A percentile compares a stretch with the other conserved stretches of the same genome.
Evolutionary conservation across 805 yeast species (phyloP).

Genomic region (Scheffersomyces spartinae): DNA sequence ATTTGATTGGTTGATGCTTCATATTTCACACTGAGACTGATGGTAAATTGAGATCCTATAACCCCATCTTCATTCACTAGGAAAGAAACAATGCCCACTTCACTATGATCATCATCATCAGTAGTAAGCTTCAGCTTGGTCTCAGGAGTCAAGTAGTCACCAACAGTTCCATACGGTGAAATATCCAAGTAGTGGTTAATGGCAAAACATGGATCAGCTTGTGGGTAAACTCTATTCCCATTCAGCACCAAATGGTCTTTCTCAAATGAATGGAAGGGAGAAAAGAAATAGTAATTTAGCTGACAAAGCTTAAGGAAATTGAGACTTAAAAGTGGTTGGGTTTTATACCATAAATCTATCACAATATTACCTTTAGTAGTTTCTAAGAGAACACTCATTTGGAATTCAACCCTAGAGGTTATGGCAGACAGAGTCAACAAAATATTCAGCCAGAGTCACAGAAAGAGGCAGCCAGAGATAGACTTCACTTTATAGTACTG

Average conservation of each 20-base stretch:
- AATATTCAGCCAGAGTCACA: too few relatives aligned
- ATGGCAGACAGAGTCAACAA: too few relatives aligned
- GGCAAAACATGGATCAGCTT: slow-evolving; percentile 5
- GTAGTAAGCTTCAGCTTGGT: not conserved
- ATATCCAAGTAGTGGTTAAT: slow-evolving; percentile 4
- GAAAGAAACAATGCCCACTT: slow-evolving; percentile 8
- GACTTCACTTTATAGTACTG: too few relatives aligned
- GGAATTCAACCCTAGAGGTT: too few relatives aligned
- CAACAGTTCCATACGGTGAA: slow-evolving; percentile 1
- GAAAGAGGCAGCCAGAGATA: too few relatives aligned
- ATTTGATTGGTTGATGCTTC: not conserved
- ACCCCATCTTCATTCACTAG: slow-evolving; percentile 2
- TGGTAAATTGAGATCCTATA: slow-evolving; percentile 5
- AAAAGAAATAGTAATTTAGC: slow-evolving; percentile 37
- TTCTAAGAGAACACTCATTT: slow-evolving; percentile 30
- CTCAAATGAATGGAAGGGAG: slow-evolving; percentile 36
- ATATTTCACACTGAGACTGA: not conserved
- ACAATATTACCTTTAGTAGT: slow-evolving; percentile 35
- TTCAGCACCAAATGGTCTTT: slow-evolving; percentile 26
- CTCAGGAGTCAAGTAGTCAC: not conserved
- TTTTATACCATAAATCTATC: slow-evolving; percentile 30
- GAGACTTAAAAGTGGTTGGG: slow-evolving; percentile 24
- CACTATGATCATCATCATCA: not conserved
- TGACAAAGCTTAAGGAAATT: slow-evolving; percentile 47
- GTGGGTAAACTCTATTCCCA: slow-evolving; percentile 40